phyloP scores from a whole-genome alignment of 2,329 filamentous ascomycete genomes.

The Claviceps paspali region DNA sequence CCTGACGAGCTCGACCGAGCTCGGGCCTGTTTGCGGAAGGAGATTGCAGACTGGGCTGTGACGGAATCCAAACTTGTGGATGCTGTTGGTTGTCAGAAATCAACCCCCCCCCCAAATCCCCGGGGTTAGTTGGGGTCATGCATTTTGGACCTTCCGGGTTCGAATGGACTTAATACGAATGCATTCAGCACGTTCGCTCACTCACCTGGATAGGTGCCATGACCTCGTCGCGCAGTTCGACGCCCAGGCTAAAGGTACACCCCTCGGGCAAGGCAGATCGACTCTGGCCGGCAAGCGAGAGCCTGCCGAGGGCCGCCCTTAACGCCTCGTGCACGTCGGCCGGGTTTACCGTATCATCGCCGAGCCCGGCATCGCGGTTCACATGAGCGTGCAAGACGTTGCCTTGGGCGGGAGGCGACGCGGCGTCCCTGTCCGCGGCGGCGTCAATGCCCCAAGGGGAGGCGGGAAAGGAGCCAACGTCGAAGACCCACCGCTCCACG shows the following conservation, averaged over 20 bases:
- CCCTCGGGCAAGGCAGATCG: slow-evolving; percentile 42
- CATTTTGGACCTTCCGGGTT: no score
- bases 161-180: no score
- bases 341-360: slow-evolving; percentile 27
- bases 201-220: slow-evolving; percentile 43
- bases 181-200: no score
- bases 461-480: slow-evolving; percentile 35
- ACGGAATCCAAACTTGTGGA: slow-evolving; percentile 46
- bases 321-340: slow-evolving; percentile 57
- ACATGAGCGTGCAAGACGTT: neutral
- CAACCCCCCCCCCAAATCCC: no score
- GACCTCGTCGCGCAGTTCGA: slow-evolving; percentile 51
- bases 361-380: slow-evolving; percentile 15
- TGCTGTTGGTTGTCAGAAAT: slow-evolving; percentile 27
- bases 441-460: neutral
- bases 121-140: no score
- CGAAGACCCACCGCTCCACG: slow-evolving; percentile 48
- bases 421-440: neutral
- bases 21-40: slow-evolving; percentile 14
- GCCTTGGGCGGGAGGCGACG: neutral
- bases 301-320: slow-evolving; percentile 46
- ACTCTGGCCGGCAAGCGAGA: slow-evolving; percentile 44
- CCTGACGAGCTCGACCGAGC: slow-evolving; percentile 17
- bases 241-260: slow-evolving; percentile 62
- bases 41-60: slow-evolving; percentile 30